Conservation (phyloP, 2,329 filamentous ascomycete genomes). For the Fusarium irregulare region DNA sequence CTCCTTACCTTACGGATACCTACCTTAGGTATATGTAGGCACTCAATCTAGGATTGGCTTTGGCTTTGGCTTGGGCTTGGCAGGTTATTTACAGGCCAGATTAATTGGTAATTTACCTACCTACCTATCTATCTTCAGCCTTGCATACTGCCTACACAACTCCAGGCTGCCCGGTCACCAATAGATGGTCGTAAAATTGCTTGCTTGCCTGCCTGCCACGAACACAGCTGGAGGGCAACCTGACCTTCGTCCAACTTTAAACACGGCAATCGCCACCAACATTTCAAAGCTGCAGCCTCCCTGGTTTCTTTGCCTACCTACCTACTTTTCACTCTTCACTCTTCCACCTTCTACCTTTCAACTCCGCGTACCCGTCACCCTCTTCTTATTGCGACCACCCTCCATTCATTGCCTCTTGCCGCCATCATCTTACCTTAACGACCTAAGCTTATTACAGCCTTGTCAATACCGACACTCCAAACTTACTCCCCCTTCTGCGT, state of each 20-base stretch:
- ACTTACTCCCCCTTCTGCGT: not conserved
- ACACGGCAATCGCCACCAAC: conserved; percentile 30
- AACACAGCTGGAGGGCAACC: not conserved
- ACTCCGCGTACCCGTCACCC: conserved; percentile 11
- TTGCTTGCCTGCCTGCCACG: conserved; percentile 8
- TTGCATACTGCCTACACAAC: conserved; percentile 29
- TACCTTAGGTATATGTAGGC: not conserved
- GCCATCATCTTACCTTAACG: conserved; percentile 20
- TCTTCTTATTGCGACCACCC: conserved; percentile 8
- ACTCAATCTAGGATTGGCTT: conserved; percentile 2
- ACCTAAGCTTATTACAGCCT: conserved; percentile 45
- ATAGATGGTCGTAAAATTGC: conserved; percentile 19
- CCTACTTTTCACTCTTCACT: not conserved
- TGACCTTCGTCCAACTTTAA: conserved; percentile 3
- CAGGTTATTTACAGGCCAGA: conserved; percentile 2
- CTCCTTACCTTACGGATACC: conserved; percentile 24
- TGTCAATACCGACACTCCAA: conserved; percentile 25
- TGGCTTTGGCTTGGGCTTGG: conserved; percentile 14
- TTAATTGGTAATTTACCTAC: conserved; percentile 13
- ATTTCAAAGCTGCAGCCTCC: conserved; percentile 10
- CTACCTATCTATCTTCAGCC: conserved; percentile 28
- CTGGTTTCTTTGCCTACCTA: not conserved
- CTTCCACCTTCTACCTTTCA: not conserved
- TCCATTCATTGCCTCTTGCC: conserved; percentile 18
- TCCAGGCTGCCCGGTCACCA: conserved; percentile 19